Base-by-base conservation (phyloP, 75 land plant genomes). In the Pseudotsuga menziesii region DNA sequence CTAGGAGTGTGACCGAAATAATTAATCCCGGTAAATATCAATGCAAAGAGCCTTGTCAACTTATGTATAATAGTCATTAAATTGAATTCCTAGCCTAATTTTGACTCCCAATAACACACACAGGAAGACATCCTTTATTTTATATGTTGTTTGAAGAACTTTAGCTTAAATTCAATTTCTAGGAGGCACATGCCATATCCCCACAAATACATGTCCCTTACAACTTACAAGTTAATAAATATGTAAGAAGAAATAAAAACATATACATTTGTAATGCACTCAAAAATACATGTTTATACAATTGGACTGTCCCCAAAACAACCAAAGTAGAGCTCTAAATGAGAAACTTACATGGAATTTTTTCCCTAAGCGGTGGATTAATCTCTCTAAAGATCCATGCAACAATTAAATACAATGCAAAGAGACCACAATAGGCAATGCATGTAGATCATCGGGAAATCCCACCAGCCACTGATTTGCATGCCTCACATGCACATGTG, bases 361-460 rank as follows among this genome's bases (percentile, higher is more conserved):
- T 83, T 56, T 89, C 81, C 78, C 92, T 75, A 32, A 94, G 88
- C 4, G 95, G 98, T 70, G 88, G 80, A 26, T 82, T 89, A 67
- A 89, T 78, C 76, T 94, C 95, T 32, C 98, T 78, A 54, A 94
- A 87, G 66, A 94, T 78, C 95, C 95, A 94, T 35, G 98, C 88
- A 35, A 92, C 73, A 59, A 94, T 67, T 19, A 94, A 83, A 15
- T 93, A 92, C 19, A 88, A 58, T 19, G 95, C 89, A 67, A 94
- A 94, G 69, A 94, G 84, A 25, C 93, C 95, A 76, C 98, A 94
- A 83, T 94, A 92, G n/a, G 90, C 95, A 56, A 94, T 75, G 9
- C 98, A 83, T 2, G 95, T 95, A 19, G 98, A 94, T 9, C 90
- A 86, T n/a, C 80, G 83, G 15, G 95, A 83, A 71, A 94, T 89